A percentile compares a stretch with the other conserved stretches of the same genome.
Evolutionary conservation across 139 green algal genomes (phyloP).

Genomic region (Chlorella ohadii): DNA sequence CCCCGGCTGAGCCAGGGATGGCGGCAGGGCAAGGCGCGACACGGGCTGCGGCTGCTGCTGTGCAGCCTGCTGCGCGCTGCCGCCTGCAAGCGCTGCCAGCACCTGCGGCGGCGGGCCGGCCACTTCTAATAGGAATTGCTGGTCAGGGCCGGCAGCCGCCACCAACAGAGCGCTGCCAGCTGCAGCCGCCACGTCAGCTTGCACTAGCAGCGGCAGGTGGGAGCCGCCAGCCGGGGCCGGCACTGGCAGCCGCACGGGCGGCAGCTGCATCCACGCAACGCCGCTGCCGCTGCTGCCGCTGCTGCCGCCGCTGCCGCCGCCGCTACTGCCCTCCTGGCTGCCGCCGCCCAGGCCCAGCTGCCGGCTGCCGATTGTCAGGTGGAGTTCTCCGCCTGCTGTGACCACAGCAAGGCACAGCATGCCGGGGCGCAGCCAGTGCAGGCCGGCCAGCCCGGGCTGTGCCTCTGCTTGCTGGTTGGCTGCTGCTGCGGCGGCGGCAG

Average conservation of each 20-base stretch:
- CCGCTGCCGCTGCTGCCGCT: background rate
- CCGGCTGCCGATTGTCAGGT: background rate
- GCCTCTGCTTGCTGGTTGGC: background rate
- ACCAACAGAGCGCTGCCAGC: background rate
- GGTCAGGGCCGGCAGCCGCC: background rate
- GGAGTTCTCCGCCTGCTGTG: background rate
- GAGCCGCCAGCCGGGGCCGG: background rate
- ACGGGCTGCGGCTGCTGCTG: background rate
- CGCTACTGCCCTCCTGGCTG: background rate
- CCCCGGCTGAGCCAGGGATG: background rate
- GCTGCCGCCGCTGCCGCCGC: background rate
- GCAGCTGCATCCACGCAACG: background rate
- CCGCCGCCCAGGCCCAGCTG: background rate
- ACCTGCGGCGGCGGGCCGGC: background rate
- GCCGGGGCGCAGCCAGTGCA: slow-evolving; percentile 16
- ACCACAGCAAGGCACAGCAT: slow-evolving; percentile 14
- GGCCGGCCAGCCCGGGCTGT: background rate
- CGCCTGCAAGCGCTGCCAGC: background rate
- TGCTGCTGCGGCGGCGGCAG: background rate
- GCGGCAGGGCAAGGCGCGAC: background rate
- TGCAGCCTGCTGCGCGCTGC: background rate
- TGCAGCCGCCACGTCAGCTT: background rate
- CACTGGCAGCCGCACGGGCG: background rate
- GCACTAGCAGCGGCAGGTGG: background rate
- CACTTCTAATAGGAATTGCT: background rate